Evolutionary conservation across 2,329 filamentous ascomycete species (phyloP), one percentile per base, ranked within the genome.

Genomic region (Alternaria atra): DNA sequence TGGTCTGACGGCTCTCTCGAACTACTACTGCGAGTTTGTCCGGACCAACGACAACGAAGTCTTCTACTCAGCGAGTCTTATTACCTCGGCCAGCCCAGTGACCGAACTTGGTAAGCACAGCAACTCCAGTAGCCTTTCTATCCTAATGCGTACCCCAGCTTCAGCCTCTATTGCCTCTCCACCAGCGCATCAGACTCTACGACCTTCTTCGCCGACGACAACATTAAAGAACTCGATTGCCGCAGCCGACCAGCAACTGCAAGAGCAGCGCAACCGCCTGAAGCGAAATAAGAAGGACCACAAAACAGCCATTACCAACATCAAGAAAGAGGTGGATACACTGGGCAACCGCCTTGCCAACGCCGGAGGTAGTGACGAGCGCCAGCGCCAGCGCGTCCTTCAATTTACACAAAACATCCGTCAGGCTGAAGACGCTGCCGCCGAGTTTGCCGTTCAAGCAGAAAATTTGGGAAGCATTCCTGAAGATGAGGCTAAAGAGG

Each of bases 21-120:
- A 89, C 78, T 94, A 94, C 78, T 87, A 89, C 65, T 91, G 88
- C 79, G 91, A 94, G 76, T 92, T 94, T 74, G 86, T 94, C 60
- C 87, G 90, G 76, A 89, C 87, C 42, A 81, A 82, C 27, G 90
- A 89, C 60, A 85, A 88, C 63, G 81, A 87, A 69, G 82, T 92
- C 57, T 82, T 94, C 64, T 92, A 91, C 73, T 87, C 89, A 27
- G 89, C 89, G 6, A 92, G 88, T 77, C 86, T 94, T 64, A 86
- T 90, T 73, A 93, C 90, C 44, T 86, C 86, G 55, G 79, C 84
- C 58, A 82, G 86, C 66, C 84, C 84, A 32, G 84, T 86, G 65
- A 81, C 84, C 62, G 87, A 89, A 74, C 83, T 86, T 80, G 83
- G 86, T 85, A 78, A 78, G 80, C 60, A 60, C 23, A 37, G 17